A percentile compares a stretch with the other conserved stretches of the same genome.
Evolutionary conservation across 2,329 filamentous ascomycete species (phyloP).

Genomic region (Cladophialophora psammophila): DNA sequence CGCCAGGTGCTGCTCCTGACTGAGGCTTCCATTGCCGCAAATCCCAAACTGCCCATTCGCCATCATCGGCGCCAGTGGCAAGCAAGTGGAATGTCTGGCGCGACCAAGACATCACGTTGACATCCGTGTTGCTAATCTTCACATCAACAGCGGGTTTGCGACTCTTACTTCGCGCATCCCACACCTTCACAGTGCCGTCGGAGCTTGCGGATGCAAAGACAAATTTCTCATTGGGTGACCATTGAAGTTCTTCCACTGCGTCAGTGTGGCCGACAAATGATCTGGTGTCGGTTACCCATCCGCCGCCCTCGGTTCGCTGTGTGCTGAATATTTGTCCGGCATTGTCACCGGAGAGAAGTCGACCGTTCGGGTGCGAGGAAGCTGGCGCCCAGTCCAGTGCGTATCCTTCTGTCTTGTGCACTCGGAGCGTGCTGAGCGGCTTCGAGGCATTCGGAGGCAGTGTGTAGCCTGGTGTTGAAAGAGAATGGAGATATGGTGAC

Average conservation of each 20-base stretch:
- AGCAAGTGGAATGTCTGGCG: constrained; percentile 86
- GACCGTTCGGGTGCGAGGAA: constrained; percentile 73
- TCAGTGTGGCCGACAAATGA: constrained; percentile 83
- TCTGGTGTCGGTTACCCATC: constrained; percentile 85
- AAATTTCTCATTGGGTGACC: constrained; percentile 90
- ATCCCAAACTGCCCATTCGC: constrained; percentile 95
- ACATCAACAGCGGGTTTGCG: constrained; percentile 87
- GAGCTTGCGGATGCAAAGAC: constrained; percentile 94
- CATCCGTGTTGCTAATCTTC: constrained; percentile 81
- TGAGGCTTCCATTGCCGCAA: constrained; percentile 89
- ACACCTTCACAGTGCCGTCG: constrained; percentile 93
- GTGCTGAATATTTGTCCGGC: constrained; percentile 89
- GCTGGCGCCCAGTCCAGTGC: constrained; percentile 92
- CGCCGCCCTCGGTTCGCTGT: constrained; percentile 83
- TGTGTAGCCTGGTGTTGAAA: constrained; percentile 84
- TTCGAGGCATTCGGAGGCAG: constrained; percentile 86
- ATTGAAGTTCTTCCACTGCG: constrained; percentile 94
- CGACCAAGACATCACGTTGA: constrained; percentile 98
- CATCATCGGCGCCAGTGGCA: constrained; percentile 91
- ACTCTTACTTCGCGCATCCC: constrained; percentile 92
- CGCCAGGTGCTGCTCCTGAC: constrained; percentile 52
- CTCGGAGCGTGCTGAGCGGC: constrained; percentile 83
- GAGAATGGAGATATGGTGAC: constrained; percentile 84
- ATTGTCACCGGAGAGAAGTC: constrained; percentile 90
- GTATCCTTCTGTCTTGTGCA: constrained; percentile 94